Evolutionary conservation across 805 yeast genomes (phyloP).

Genomic region (Hanseniaspora hatyaiensis): DNA sequence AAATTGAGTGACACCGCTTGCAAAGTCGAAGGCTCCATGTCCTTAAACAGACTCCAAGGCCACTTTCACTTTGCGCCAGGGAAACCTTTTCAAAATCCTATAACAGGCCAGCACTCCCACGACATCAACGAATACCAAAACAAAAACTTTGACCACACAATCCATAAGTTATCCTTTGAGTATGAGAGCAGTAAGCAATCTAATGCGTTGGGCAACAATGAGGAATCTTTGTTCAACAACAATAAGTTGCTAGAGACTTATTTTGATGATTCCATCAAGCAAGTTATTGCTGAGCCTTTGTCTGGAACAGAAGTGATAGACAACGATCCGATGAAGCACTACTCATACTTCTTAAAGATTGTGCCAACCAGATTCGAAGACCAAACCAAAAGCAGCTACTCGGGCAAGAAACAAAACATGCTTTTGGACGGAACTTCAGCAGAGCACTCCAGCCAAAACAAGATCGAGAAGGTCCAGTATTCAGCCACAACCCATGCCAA

Average conservation of each 20-base stretch:
- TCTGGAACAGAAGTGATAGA: slow-evolving; percentile 37
- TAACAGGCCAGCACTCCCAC: slow-evolving; percentile 51
- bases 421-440: too few species aligned
- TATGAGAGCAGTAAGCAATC: slow-evolving; percentile 28
- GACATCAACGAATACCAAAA: slow-evolving; percentile 53
- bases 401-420: too few species aligned
- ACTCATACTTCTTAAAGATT: slow-evolving; percentile 72
- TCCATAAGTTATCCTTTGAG: slow-evolving; percentile 80
- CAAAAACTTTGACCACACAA: slow-evolving; percentile 63
- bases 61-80: slow-evolving; percentile 96
- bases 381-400: slow-evolving; percentile 30
- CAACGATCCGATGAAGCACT: slow-evolving; percentile 48
- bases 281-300: slow-evolving; percentile 51
- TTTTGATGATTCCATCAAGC: slow-evolving; percentile 19
- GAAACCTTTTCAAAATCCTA: slow-evolving; percentile 44
- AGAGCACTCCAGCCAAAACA: neutral
- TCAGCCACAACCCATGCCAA: slow-evolving; percentile 81
- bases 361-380: slow-evolving; percentile 79
- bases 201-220: too few species aligned
- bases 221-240: slow-evolving; percentile 26
- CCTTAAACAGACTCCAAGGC: slow-evolving; percentile 77
- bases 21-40: slow-evolving; percentile 65
- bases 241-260: slow-evolving; percentile 4
- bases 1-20: slow-evolving; percentile 32
- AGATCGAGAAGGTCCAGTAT: slow-evolving; percentile 75